Evolutionary conservation across 805 yeast species (phyloP), one percentile per base, ranked within the genome.

Genomic region (Metschnikowia amazonensis): DNA sequence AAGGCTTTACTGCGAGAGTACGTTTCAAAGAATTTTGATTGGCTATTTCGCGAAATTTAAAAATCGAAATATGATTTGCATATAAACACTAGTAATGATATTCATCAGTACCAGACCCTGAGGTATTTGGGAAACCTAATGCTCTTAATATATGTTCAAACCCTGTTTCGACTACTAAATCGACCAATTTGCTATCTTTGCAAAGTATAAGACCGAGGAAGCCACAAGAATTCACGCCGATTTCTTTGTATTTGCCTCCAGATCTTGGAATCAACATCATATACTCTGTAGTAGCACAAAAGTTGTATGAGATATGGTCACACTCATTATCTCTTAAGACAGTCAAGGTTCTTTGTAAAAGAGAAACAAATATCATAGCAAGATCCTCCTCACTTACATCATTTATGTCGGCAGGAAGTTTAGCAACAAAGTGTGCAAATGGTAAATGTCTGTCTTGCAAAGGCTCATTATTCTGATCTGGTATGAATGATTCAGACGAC

Each of bases 251-350:
- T 41, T 66, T 69, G 1, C 84, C 82, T 14, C 61, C 57, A 2
- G 84, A 70, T 58, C 97, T 77, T 14, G 99, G 98, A n/a, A 89
- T 83, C 18, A 86, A 63, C 79, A 89, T 79, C 67, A 92, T 79
- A 87, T 94, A 92, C 43, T 80, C 76, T 40, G 81, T 80, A 39
- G 95, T 89, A 76, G 92, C 79, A 36, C 89, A 67, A 29, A 90
- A 80, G 60, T 92, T 92, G 64, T 87, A 92, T 31, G 92, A 84
- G 41, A 82, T 68, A 36, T 70, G 69, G n/a, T 59, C 53, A 13
- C 66, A 57, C 5, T 64, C 70, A 42, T 65, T 56, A 48, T 83
- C 84, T 60, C 81, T 80, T 59, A 81, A 74, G 13, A 81, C 76
- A 2, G 90, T 83, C 56, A 89, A 66, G 0, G 81, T 75, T 51